Percentiles rank a stretch among this genome's conserved stretches.
Conservation (phyloP, 192 early-diverging fungal genomes). For the Coemansia sp. region DNA sequence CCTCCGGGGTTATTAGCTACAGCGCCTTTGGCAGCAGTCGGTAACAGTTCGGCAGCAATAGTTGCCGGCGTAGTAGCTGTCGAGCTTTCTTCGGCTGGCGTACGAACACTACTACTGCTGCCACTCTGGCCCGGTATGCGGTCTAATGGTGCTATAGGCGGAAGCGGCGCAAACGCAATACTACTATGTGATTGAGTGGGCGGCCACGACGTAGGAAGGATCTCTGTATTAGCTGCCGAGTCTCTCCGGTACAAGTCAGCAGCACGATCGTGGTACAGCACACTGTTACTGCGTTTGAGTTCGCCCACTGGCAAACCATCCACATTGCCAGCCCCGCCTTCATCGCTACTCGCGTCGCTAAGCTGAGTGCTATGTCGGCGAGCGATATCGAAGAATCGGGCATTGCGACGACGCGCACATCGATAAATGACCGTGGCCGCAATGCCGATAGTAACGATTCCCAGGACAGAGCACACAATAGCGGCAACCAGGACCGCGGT, state of each 20-base stretch:
- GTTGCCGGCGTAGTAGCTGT: slow-evolving; percentile 31
- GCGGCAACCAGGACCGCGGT: slow-evolving; percentile 56
- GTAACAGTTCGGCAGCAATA: slow-evolving; percentile 23
- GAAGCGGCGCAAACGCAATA: slow-evolving; percentile 11
- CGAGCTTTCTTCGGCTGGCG: slow-evolving; percentile 10
- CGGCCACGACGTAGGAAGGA: not conserved
- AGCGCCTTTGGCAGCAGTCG: not conserved
- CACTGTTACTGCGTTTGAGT: not conserved
- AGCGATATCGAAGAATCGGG: slow-evolving; percentile 3
- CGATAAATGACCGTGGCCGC: slow-evolving; percentile 48
- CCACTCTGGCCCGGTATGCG: not conserved
- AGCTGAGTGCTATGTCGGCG: not conserved
- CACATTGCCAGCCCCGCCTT: not conserved
- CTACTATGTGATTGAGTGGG: slow-evolving; percentile 13
- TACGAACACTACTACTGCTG: slow-evolving; percentile 6
- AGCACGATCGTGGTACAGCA: not conserved
- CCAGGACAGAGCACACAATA: slow-evolving; percentile 52
- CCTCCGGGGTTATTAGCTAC: slow-evolving; percentile 5
- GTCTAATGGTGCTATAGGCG: not conserved
- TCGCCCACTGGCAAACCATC: not conserved
- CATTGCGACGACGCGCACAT: slow-evolving; percentile 35
- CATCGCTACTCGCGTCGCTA: slow-evolving; percentile 21
- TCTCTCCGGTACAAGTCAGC: slow-evolving; percentile 7
- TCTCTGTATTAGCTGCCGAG: not conserved
- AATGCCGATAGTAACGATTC: slow-evolving; percentile 49